Evolutionary conservation across 2,329 filamentous ascomycete species (phyloP).

Genomic region (Colletotrichum neosansevieriae): DNA sequence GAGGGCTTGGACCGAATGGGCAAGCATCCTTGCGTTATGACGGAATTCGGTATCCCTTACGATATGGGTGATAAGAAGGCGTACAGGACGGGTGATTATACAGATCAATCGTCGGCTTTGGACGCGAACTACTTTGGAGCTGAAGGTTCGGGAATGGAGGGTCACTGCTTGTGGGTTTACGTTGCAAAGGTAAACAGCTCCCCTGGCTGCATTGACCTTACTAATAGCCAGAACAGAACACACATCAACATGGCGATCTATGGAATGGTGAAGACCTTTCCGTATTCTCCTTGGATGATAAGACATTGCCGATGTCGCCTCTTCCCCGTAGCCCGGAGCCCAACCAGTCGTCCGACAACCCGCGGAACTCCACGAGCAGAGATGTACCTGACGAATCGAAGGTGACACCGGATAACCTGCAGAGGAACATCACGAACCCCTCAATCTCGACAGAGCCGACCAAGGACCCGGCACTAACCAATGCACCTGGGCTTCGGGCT

Average conservation of each 20-base stretch:
- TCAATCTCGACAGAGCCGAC: slow-evolving; percentile 72
- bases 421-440: slow-evolving; percentile 75
- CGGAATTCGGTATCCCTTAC: slow-evolving; percentile 97
- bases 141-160: slow-evolving; percentile 85
- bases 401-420: slow-evolving; percentile 82
- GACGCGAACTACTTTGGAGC: slow-evolving; percentile 96
- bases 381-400: slow-evolving; percentile 64
- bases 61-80: slow-evolving; percentile 98
- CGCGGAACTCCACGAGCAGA: slow-evolving; percentile 44
- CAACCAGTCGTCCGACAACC: slow-evolving; percentile 44
- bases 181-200: slow-evolving; percentile 69
- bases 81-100: slow-evolving; percentile 95
- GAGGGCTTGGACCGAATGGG: slow-evolving; percentile 93
- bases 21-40: slow-evolving; percentile 88
- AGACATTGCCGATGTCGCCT: slow-evolving; percentile 65
- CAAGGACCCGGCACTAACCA: slow-evolving; percentile 68
- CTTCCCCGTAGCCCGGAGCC: slow-evolving; percentile 56
- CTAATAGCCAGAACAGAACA: slow-evolving; percentile 68
- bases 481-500: slow-evolving; percentile 81
- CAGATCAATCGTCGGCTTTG: slow-evolving; percentile 90
- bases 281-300: slow-evolving; percentile 88
- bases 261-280: slow-evolving; percentile 99
- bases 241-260: slow-evolving; percentile 88
- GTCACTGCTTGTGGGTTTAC: slow-evolving; percentile 93
- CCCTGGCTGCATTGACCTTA: background rate